A percentile compares a stretch with the other conserved stretches of the same genome.
Conservation (phyloP, 106 monocot species). For the Ottelia alismoides region DNA sequence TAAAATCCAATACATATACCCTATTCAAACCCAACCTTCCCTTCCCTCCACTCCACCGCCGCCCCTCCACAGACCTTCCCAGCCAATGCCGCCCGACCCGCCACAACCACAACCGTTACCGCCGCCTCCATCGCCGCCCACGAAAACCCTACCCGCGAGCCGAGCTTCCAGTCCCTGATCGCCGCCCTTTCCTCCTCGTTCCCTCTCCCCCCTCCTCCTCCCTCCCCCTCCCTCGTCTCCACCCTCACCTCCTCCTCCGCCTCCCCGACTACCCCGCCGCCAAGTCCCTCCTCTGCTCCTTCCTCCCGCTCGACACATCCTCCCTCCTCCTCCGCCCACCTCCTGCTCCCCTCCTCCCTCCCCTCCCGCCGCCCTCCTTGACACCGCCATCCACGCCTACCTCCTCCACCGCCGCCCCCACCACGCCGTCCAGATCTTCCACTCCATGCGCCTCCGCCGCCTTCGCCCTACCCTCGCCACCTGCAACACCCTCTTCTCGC, state of each 20-base stretch:
- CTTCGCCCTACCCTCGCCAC: conserved; percentile 36
- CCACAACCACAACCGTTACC: too few species aligned
- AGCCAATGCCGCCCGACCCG: too few species aligned
- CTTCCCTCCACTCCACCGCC: too few species aligned
- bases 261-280: conserved; percentile 8
- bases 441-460: conserved; percentile 34
- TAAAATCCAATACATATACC: too few species aligned
- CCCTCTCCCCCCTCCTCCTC: conserved; percentile 16
- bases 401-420: conserved; percentile 22
- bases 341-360: conserved; percentile 14
- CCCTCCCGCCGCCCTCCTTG: conserved; percentile 24
- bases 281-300: conserved; percentile 18
- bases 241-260: conserved; percentile 24
- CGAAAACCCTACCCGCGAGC: too few species aligned
- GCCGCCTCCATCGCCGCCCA: too few species aligned
- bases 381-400: conserved; percentile 50
- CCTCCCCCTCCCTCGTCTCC: conserved; percentile 14
- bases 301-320: conserved; percentile 14
- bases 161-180: conserved; percentile 31
- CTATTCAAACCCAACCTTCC: too few species aligned
- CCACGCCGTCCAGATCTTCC: conserved; percentile 45
- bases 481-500: conserved; percentile 37
- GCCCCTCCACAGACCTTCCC: too few species aligned
- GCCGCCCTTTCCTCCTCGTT: conserved; percentile 16
- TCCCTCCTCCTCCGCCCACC: conserved; percentile 30